Percentiles rank a stretch among this genome's conserved stretches.
Evolutionary conservation across 805 yeast genomes (phyloP).

Genomic region (Myxozyma geophila): DNA sequence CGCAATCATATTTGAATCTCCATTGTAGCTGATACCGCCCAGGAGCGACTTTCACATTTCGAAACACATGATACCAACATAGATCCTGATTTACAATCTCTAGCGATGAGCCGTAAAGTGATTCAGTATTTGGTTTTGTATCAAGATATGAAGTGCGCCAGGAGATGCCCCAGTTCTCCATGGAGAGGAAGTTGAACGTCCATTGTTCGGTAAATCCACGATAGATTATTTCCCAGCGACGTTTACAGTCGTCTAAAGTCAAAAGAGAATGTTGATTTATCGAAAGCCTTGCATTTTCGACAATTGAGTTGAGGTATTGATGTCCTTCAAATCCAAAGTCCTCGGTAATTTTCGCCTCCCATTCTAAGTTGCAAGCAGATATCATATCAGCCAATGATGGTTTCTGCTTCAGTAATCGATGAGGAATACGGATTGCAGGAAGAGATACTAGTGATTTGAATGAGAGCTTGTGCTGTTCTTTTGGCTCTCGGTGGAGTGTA

Average conservation of each 20-base stretch:
- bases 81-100: background rate
- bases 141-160: constrained; percentile 5
- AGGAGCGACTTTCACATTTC: constrained; percentile 6
- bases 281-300: background rate
- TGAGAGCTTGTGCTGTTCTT: background rate
- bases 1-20: constrained; percentile 13
- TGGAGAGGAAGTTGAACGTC: background rate
- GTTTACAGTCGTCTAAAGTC: background rate
- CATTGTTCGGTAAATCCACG: background rate
- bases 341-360: background rate
- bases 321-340: constrained; percentile 11
- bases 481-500: too few species aligned
- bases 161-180: constrained; percentile 2
- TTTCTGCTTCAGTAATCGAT: background rate
- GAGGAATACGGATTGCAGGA: background rate
- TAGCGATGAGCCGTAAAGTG: background rate
- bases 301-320: background rate
- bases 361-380: background rate
- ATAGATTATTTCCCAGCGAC: constrained; percentile 8
- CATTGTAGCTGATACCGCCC: constrained; percentile 12
- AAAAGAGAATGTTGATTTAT: background rate
- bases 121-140: background rate
- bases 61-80: constrained; percentile 12
- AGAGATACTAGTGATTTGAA: background rate
- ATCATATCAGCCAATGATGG: background rate